These are phyloP conservation scores for Gorgonomyces haynaldii DNA, from an alignment of 192 early-diverging fungal genomes.

Conservation along the genomic window DNA sequence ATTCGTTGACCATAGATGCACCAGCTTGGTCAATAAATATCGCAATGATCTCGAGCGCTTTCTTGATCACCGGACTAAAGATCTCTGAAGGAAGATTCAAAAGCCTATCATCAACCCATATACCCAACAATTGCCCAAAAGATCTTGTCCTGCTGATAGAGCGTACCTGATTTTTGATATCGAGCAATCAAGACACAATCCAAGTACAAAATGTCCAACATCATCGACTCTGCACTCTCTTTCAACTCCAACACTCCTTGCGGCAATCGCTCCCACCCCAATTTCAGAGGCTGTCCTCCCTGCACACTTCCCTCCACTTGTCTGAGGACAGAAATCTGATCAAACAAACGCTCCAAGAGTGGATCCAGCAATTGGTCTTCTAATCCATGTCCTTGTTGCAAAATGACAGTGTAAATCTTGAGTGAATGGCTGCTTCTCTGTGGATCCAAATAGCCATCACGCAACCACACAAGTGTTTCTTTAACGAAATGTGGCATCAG, in stretches of 20 bases:
- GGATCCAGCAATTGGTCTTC: slow-evolving; percentile 9
- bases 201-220: slow-evolving; percentile 13
- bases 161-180: slow-evolving; percentile 4
- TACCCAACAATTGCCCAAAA: slow-evolving; percentile 30
- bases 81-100: slow-evolving; percentile 14
- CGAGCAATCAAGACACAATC: slow-evolving; percentile 18
- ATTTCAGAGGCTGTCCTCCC: background rate
- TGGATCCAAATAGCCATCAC: slow-evolving; percentile 25
- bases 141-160: slow-evolving; percentile 11
- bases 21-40: slow-evolving; percentile 12
- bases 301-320: slow-evolving; percentile 10
- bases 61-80: slow-evolving; percentile 11
- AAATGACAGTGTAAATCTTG: slow-evolving; percentile 15
- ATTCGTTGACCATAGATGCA: slow-evolving; percentile 3
- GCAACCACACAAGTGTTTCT: slow-evolving; percentile 26
- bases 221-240: slow-evolving; percentile 6
- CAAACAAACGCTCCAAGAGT: slow-evolving; percentile 16
- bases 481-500: no score
- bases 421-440: slow-evolving; percentile 16
- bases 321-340: slow-evolving; percentile 19
- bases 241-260: slow-evolving; percentile 8
- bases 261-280: slow-evolving; percentile 5
- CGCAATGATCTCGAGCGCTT: slow-evolving; percentile 18
- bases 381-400: slow-evolving; percentile 13
- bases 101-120: slow-evolving; percentile 14